These are phyloP conservation scores for Novakomyces olei DNA, from an alignment of 805 yeast species.

Conservation along the genomic window DNA sequence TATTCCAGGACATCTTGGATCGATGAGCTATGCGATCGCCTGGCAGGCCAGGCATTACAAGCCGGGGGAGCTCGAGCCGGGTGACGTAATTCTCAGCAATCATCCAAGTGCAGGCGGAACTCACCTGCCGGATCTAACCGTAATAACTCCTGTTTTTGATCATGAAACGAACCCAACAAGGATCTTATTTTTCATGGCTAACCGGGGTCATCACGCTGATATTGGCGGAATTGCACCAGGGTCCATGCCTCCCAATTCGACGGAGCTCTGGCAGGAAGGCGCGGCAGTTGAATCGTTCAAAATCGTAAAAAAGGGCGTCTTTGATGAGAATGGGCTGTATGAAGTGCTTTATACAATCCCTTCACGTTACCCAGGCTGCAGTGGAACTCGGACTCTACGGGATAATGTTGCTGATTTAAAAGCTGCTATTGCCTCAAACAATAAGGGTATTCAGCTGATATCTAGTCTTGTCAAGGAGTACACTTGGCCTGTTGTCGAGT, in stretches of 20 bases:
- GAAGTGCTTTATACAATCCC: conserved; percentile 48
- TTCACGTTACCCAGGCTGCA: conserved; percentile 60
- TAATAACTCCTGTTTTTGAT: conserved; percentile 73
- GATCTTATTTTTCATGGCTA: conserved; percentile 69
- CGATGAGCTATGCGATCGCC: conserved; percentile 61
- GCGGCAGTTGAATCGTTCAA: conserved; percentile 65
- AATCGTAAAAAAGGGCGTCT: conserved; percentile 45
- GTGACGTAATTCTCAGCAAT: conserved; percentile 57
- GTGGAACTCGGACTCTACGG: conserved; percentile 63
- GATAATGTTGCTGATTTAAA: conserved; percentile 70
- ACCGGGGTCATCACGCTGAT: conserved; percentile 90
- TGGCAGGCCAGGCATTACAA: conserved; percentile 45
- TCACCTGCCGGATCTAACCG: conserved; percentile 76
- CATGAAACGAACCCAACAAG: conserved; percentile 14
- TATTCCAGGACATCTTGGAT: conserved; percentile 67
- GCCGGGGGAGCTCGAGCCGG: conserved; percentile 37
- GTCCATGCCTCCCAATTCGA: conserved; percentile 84
- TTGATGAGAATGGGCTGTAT: conserved; percentile 50
- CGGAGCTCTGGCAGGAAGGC: conserved; percentile 70
- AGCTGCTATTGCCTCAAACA: conserved; percentile 76
- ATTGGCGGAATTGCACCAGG: conserved; percentile 90
- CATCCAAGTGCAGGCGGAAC: conserved; percentile 71
- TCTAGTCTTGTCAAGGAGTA: conserved; percentile 38
- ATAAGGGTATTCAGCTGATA: conserved; percentile 54
- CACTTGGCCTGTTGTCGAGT: conserved; percentile 33